Percentiles rank a stretch among this genome's conserved stretches.
Evolutionary conservation across 805 yeast genomes (phyloP).

Genomic region (Myxozyma mucilagina): DNA sequence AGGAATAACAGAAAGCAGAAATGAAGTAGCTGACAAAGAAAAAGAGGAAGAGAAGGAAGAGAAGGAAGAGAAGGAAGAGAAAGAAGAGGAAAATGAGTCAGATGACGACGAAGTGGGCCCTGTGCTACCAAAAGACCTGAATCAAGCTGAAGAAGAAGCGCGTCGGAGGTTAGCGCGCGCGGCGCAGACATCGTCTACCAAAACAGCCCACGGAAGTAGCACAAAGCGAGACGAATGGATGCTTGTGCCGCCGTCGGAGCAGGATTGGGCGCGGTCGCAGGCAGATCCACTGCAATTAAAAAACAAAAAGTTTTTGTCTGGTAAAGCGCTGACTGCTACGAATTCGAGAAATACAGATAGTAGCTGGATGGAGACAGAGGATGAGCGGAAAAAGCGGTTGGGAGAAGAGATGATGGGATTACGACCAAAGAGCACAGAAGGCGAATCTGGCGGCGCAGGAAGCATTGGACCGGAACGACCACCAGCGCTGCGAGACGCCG

Average conservation of each 20-base stretch:
- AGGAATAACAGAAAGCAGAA: not conserved
- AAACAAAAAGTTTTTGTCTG: slow-evolving; percentile 26
- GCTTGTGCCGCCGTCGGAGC: slow-evolving; percentile 32
- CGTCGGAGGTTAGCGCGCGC: slow-evolving; percentile 16
- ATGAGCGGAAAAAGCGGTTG: slow-evolving; percentile 30
- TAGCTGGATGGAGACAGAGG: slow-evolving; percentile 32
- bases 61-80: not conserved
- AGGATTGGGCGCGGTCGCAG: slow-evolving; percentile 29
- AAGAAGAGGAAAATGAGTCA: not conserved
- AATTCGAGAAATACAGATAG: slow-evolving; percentile 12
- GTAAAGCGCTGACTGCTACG: slow-evolving; percentile 9
- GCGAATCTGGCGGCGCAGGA: not conserved
- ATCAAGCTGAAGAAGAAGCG: slow-evolving; percentile 30
- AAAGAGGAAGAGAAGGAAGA: not conserved
- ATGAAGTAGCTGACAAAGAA: not conserved
- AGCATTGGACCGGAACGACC: slow-evolving; percentile 11
- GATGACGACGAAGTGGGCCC: slow-evolving; percentile 23
- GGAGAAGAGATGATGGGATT: slow-evolving; percentile 34
- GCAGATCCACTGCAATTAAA: slow-evolving; percentile 29
- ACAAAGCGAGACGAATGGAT: slow-evolving; percentile 35
- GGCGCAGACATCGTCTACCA: not conserved
- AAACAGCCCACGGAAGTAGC: not conserved
- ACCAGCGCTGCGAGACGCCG: slow-evolving; percentile 13
- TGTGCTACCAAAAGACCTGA: slow-evolving; percentile 1
- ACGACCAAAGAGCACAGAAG: slow-evolving; percentile 5